phyloP scores from a whole-genome alignment of 805 yeast species.

The Metschnikowia noctiluminum region DNA sequence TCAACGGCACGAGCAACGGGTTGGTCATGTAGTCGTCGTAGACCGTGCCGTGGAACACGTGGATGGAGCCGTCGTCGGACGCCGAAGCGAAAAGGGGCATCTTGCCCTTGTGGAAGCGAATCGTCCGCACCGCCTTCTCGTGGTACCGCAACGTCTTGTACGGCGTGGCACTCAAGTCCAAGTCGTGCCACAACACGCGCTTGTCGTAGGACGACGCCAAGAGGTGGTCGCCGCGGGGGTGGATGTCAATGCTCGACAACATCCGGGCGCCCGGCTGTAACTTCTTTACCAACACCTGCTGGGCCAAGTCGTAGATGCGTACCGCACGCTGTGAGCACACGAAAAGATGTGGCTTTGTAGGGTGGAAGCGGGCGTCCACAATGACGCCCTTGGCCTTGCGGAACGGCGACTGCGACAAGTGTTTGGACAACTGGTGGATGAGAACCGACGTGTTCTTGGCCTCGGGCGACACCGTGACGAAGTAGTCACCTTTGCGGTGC shows the following conservation, averaged over 20 bases:
- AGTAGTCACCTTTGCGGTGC: constrained; percentile 97
- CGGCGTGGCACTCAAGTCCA: constrained; percentile 84
- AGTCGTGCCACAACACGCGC: constrained; percentile 95
- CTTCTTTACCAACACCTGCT: constrained; percentile 79
- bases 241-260: constrained; percentile 88
- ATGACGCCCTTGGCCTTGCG: constrained; percentile 87
- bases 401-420: constrained; percentile 94
- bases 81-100: constrained; percentile 93
- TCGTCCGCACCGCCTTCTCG: constrained; percentile 87
- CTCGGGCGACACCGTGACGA: constrained; percentile 95
- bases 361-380: constrained; percentile 96
- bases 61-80: constrained; percentile 89
- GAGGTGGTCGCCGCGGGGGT: constrained; percentile 94
- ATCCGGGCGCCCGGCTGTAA: constrained; percentile 94
- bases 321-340: constrained; percentile 93
- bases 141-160: constrained; percentile 95
- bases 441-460: constrained; percentile 84
- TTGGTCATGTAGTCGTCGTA: constrained; percentile 94
- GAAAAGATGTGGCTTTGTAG: constrained; percentile 87
- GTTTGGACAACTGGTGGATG: constrained; percentile 92
- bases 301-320: constrained; percentile 84
- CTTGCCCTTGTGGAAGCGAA: constrained; percentile 78
- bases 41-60: constrained; percentile 94
- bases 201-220: constrained; percentile 91
- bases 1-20: constrained; percentile 92